A percentile compares a stretch with the other conserved stretches of the same genome.
These are phyloP conservation scores for Bonia amplexicaulis DNA, from an alignment of 176 grass and related monocot genomes.

Conservation along the genomic window DNA sequence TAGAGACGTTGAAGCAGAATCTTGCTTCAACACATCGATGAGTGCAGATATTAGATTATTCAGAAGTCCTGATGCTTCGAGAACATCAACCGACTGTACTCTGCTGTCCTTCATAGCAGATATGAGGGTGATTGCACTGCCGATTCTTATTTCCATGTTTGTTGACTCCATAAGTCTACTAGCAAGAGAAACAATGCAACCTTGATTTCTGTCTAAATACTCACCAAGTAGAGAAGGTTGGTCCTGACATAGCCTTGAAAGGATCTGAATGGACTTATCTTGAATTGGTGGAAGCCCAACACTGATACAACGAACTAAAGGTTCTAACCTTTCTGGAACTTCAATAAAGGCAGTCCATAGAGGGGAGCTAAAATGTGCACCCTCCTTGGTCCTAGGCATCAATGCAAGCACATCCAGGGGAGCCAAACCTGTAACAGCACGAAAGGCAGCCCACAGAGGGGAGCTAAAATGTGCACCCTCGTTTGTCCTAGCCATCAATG, in stretches of 20 bases:
- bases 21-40: conserved; percentile 74
- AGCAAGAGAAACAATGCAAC: conserved; percentile 69
- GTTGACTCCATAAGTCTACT: conserved; percentile 64
- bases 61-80: conserved; percentile 63
- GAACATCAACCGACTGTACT: conserved; percentile 51
- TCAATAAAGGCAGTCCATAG: conserved; percentile 69
- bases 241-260: conserved; percentile 73
- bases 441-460: conserved; percentile 58
- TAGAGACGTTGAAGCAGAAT: conserved; percentile 41
- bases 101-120: conserved; percentile 64
- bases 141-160: conserved; percentile 67
- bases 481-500: conserved; percentile 59
- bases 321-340: conserved; percentile 59
- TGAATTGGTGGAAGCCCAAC: conserved; percentile 64
- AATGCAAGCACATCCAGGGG: conserved; percentile 62
- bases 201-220: conserved; percentile 59
- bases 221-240: conserved; percentile 68
- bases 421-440: conserved; percentile 35
- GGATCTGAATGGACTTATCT: conserved; percentile 89
- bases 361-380: conserved; percentile 47
- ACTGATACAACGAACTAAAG: conserved; percentile 64
- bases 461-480: conserved; percentile 50
- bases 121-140: conserved; percentile 64
- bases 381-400: conserved; percentile 58
- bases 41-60: conserved; percentile 64